Percentiles rank a stretch among this genome's conserved stretches.
Evolutionary conservation across 495 filamentous ascomycete genomes (phyloP).

Genomic region (Aspergillus olivimuriae): DNA sequence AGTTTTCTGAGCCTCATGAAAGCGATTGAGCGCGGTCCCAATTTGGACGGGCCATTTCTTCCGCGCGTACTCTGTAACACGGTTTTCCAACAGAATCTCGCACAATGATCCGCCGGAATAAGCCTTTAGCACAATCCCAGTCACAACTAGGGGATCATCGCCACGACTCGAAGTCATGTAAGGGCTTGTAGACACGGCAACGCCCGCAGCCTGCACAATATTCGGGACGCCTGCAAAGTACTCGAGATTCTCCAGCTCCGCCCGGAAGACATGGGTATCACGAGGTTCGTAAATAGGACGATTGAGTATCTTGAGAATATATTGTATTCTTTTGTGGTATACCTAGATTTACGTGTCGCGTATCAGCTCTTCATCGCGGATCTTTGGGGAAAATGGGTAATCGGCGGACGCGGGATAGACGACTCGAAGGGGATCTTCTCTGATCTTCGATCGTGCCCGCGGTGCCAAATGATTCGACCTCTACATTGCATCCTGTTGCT

Average conservation of each 20-base stretch:
- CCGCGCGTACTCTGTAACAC: conserved; percentile 10
- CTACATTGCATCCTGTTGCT: neutral
- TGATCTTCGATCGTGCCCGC: conserved; percentile 3
- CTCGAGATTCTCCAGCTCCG: conserved; percentile 18
- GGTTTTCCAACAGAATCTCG: conserved; percentile 9
- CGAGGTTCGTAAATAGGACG: conserved; percentile 14
- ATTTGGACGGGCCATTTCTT: conserved; percentile 26
- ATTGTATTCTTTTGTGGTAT: conserved; percentile 3
- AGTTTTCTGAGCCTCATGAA: conserved; percentile 22
- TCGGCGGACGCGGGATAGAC: conserved; percentile 9
- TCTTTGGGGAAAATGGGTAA: conserved; percentile 10
- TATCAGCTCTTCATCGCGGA: conserved; percentile 8
- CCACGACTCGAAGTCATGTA: conserved; percentile 11
- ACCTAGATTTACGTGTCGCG: conserved; percentile 11
- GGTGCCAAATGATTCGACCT: conserved; percentile 1
- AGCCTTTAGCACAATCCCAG: conserved; percentile 13
- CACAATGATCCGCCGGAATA: conserved; percentile 16
- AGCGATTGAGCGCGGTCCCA: conserved; percentile 11
- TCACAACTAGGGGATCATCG: conserved; percentile 9
- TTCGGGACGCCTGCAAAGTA: conserved; percentile 9
- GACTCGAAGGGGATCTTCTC: conserved; percentile 16
- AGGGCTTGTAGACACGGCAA: conserved; percentile 16
- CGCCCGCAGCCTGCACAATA: conserved; percentile 16
- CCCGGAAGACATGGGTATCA: conserved; percentile 14
- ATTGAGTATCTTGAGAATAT: conserved; percentile 18